Base-by-base conservation (phyloP, 768 basidiomycete genomes). In the Nidularia pulvinata region DNA sequence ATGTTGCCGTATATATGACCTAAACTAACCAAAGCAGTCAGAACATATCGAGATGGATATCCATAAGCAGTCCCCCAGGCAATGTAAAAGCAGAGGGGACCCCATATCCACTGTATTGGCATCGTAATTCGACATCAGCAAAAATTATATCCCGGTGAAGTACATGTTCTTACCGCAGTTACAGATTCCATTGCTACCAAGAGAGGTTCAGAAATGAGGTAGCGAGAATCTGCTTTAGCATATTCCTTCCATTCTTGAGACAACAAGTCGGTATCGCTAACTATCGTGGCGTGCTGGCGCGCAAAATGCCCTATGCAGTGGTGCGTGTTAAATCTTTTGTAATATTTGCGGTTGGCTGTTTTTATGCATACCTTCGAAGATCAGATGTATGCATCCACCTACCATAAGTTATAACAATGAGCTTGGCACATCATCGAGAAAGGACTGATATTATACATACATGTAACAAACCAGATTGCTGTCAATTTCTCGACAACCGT, bases 181-280 rank as follows among this genome's bases (percentile, higher is more conserved):
- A 57, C 36, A 22, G 49, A 46, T 35, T 57, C 55, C 1, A 57
- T 39, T 7, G 44, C 42, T 33, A 53, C 32, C 13, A 57, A 25
- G 32, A 57, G 53, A 5, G 55, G 48, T 13, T 57, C 55, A 16
- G 55, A 57, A 5, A 45, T 48, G n/a, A 57, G 55, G 45, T 57
- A 57, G 32, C 55, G 46, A 5, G 55, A 57, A 34, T 57, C 55
- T 30, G 55, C 50, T 34, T 57, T 57, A 14, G 52, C 47, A 36
- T 57, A 57, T 53, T 57, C 55, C 33, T 57, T 57, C 55, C 55
- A 57, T 50, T 52, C 55, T 48, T 57, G 48, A 36, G 55, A 57
- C 43, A 53, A 46, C 14, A 57, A 7, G 32, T 57, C 55, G 14
- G 44, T 50, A 10, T 50, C 35, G 3, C 51, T 49, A 3, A 49